Evolutionary conservation across 2,329 filamentous ascomycete genomes (phyloP), one percentile per base, ranked within the genome.

Genomic region (Catunica adiposa): DNA sequence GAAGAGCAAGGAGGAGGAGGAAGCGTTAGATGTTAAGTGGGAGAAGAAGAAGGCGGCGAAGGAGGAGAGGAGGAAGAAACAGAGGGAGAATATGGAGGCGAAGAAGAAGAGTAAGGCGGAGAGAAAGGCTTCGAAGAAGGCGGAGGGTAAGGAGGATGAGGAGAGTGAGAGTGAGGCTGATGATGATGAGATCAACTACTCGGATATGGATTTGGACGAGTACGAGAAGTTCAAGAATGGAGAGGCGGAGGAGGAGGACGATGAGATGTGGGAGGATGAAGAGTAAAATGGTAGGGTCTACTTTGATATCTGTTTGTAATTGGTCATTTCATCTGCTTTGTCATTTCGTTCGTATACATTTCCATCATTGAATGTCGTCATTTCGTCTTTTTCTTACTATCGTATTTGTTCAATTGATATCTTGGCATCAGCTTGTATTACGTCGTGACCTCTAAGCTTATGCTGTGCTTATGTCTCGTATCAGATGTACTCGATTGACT

Each of bases 31-130:
- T 62, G 79, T 83, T 71, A 78, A 80, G 62, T 97, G 92, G 86
- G 83, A 89, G 62, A 71, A 84, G 69, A 78, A 80, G 63, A 77
- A 79, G 57, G 79, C 82, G 63, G 86, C 92, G 66, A 96, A 94
- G 72, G 89, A 89, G 57, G 79, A 79, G 56, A 76, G 92, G 61
- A 84, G 80, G 70, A 83, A 83, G 66, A 77, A 87, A 63, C 92
- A 98, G 66, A 89, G 79, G 67, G 89, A 86, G 61, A 97, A 97
- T 62, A 79, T 98, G 1, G 89, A 94, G 69, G 83, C 77, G 70
- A 97, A 96, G 73, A 80, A 83, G 64, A 68, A 66, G 31, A 68
- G 65, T 51, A 73, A 71, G 58, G 70, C 65, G 23, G 69, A 70
- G 22, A 65, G 66, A 26, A 68, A 71, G 60, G 66, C 64, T 47